Evolutionary conservation across 225 moss, liverwort and hornwort species (phyloP).

Genomic region (Polytrichum formosum): DNA sequence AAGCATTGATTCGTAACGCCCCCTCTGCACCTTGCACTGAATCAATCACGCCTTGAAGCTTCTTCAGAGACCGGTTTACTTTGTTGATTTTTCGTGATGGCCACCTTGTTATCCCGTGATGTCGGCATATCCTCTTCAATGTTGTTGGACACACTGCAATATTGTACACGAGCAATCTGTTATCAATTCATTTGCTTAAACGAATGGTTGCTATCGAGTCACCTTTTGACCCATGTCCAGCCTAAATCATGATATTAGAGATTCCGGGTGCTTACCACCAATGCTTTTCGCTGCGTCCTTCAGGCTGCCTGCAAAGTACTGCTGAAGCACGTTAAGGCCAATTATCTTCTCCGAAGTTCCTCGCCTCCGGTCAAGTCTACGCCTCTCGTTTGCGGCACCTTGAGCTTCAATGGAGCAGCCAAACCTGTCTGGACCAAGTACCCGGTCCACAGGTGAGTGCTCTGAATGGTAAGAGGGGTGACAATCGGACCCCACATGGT

Average conservation of each 20-base stretch:
- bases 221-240: no score
- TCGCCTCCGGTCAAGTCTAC: slow-evolving; percentile 69
- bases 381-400: slow-evolving; percentile 50
- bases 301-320: slow-evolving; percentile 81
- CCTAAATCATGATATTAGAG: no score
- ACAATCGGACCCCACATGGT: not conserved
- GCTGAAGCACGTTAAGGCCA: slow-evolving; percentile 70
- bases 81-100: slow-evolving; percentile 91
- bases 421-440: slow-evolving; percentile 14
- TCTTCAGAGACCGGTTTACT: slow-evolving; percentile 81
- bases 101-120: slow-evolving; percentile 88
- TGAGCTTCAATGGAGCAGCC: slow-evolving; percentile 26
- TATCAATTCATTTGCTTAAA: no score
- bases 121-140: slow-evolving; percentile 79
- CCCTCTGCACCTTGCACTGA: slow-evolving; percentile 88
- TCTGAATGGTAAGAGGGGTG: slow-evolving; percentile 4
- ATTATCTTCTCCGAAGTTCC: slow-evolving; percentile 81
- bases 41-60: slow-evolving; percentile 81
- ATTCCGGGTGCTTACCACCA: slow-evolving; percentile 43
- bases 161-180: no score
- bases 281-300: slow-evolving; percentile 92
- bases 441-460: slow-evolving; percentile 7
- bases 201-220: no score
- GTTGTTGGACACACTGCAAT: slow-evolving; percentile 86
- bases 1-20: slow-evolving; percentile 63